Evolutionary conservation across 768 basidiomycete species (phyloP), one percentile per base, ranked within the genome.

Genomic region (Russula griseocarnosa): DNA sequence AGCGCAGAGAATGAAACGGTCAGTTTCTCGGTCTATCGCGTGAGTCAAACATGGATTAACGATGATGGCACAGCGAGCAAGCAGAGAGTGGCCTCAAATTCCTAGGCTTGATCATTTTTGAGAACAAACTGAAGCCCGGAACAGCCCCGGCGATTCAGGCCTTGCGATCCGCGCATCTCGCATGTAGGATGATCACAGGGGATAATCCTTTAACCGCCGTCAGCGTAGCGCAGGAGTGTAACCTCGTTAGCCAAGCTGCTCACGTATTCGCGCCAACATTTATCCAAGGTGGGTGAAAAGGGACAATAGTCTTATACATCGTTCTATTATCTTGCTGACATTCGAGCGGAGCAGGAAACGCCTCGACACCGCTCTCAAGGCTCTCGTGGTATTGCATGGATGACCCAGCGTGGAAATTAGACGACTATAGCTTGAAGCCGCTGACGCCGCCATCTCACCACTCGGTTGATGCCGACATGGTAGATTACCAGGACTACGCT

Each of bases 151-250:
- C 90, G 8, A 97, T 99, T 51, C 88, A 93, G 65, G 86, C 87
- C 0, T 81, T 99, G 18, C 86, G 94, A 58, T 80, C 83, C 2
- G 97, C 97, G 1, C 94, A 98, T 76, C 76, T 99, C 42, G 90
- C 93, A 22, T 95, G 93, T 70, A 82, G 95, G 67, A 98, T 99
- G 97, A 95, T 97, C 56, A 99, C 97, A 0, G 97, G 97, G 11
- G 97, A 99, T 72, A 99, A 99, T 67, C 87, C 94, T 36, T 79
- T 97, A 46, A 99, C 97, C 7, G 97, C 96, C 5, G 90, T 98
- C 70, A 97, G 94, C 68, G 96, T 99, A 42, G 97, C 94, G 1
- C 80, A 95, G 63, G 97, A 99, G 76, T 98, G 96, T 68, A 84
- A 83, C 47, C 77, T 99, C 60, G 86, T 98, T 69, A 90, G 85